Conservation (phyloP, 2,329 filamentous ascomycete species). For the Sporothrix dimorphospora region DNA sequence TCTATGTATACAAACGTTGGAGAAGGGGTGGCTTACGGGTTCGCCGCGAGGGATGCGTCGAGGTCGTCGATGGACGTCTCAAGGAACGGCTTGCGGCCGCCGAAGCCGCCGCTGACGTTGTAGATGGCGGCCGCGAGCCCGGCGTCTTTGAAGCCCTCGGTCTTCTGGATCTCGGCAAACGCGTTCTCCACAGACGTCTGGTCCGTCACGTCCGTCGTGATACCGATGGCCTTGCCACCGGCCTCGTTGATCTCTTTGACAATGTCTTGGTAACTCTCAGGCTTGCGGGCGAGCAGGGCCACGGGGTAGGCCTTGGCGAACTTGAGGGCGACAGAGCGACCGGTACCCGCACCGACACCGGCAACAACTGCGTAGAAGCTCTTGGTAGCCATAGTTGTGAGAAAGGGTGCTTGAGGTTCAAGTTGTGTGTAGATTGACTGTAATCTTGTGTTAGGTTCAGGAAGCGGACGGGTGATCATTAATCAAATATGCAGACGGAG, state of each 20-base stretch:
- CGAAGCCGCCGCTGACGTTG: conserved; percentile 63
- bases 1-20: too few relatives aligned
- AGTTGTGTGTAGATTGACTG: neutral
- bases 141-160: conserved; percentile 53
- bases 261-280: conserved; percentile 66
- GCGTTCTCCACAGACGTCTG: conserved; percentile 56
- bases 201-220: conserved; percentile 67
- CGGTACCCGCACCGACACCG: conserved; percentile 71
- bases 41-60: conserved; percentile 49
- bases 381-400: conserved; percentile 40
- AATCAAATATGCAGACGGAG: neutral
- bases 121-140: conserved; percentile 68
- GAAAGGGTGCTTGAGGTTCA: neutral
- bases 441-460: neutral
- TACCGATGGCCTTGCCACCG: conserved; percentile 72
- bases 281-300: conserved; percentile 71
- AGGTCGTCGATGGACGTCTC: conserved; percentile 58
- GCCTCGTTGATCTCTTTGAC: conserved; percentile 67
- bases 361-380: conserved; percentile 68
- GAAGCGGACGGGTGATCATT: conserved; percentile 3
- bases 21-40: conserved; percentile 48
- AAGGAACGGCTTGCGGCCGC: conserved; percentile 59
- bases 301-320: conserved; percentile 71
- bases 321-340: conserved; percentile 51
- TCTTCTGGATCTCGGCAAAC: conserved; percentile 63